A percentile compares a stretch with the other conserved stretches of the same genome.
Conservation (phyloP, 78 protist species). For the Dictyostelium capitatum region DNA sequence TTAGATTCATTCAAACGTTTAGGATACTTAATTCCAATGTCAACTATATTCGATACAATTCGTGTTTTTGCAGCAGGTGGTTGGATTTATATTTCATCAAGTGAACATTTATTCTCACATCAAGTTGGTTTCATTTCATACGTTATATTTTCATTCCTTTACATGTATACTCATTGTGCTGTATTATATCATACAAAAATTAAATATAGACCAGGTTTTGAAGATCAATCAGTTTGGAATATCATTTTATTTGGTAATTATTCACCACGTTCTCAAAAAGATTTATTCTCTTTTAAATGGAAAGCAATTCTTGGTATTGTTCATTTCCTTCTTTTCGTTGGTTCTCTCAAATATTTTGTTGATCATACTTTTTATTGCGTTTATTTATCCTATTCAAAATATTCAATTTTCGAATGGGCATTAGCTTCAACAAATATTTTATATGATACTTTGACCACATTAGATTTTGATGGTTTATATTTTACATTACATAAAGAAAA, state of each 20-base stretch:
- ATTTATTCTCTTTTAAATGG: conserved; percentile 67
- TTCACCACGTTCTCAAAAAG: conserved; percentile 45
- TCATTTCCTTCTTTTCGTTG: conserved; percentile 59
- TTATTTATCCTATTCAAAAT: conserved; percentile 53
- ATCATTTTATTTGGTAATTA: conserved; percentile 8
- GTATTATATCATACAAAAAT: conserved; percentile 57
- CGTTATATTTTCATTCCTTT: conserved; percentile 66
- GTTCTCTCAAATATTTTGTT: conserved; percentile 67
- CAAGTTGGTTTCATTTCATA: conserved; percentile 66
- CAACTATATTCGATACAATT: conserved; percentile 49
- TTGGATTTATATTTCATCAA: conserved; percentile 57
- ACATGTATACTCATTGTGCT: conserved; percentile 56
- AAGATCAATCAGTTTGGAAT: background rate
- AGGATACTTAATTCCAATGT: conserved; percentile 15
- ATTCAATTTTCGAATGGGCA: conserved; percentile 75
- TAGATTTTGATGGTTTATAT: conserved; percentile 59
- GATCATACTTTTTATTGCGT: conserved; percentile 78
- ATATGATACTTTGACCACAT: conserved; percentile 43
- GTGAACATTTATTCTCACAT: conserved; percentile 51
- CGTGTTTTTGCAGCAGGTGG: conserved; percentile 73
- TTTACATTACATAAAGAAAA: conserved; percentile 68
- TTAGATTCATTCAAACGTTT: background rate
- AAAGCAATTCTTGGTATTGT: conserved; percentile 25
- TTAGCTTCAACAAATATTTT: conserved; percentile 54
- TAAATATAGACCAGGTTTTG: conserved; percentile 19